Base-by-base conservation (phyloP, 371 early-diverging fungal species). In the Chytridium lagenaria region DNA sequence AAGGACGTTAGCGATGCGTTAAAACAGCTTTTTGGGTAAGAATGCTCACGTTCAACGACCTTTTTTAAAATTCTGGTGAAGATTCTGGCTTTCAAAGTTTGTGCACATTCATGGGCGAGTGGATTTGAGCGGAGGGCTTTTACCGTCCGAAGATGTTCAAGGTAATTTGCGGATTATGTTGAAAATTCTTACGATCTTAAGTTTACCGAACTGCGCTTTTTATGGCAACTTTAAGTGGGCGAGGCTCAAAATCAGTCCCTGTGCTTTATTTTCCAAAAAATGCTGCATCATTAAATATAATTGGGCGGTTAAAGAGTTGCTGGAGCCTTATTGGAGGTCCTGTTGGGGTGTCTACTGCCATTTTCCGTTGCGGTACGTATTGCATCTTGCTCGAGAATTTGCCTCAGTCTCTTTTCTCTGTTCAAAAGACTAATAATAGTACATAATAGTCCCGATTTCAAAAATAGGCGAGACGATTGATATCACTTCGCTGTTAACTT, bases 81-180 rank as follows among this genome's bases (percentile, higher is more conserved):
- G 63, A 10, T 61, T 61, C 38, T 61, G 63, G 63, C 63, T 61
- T 3, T 61, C 36, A 7, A 61, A 61, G 34, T 38, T 36, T 61
- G 63, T 61, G 23, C 63, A 61, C 38, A 33, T 61, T 2, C 63
- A 61, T 23, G 63, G 63, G 7, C 7, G 63, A 36, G 19, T 12
- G 3, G 63, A 61, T 61, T 61, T 61, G 15, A 23, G 63, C 36
- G 63, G 63, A 33, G 38, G 38, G 5, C 34, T 31, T 7, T 7
- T 61, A 12, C 36, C 10, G 23, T 28, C 63, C 7, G 63, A 31
- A 15, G 63, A 61, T 38, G 23, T 61, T 31, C 63, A 33, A 61
- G 63, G 63, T 61, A 34, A 3, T 7, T 61, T 26, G 19, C 3
- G 28, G 10, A 15, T 2, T 19, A 31, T 3, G 5, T 5, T 31